These are phyloP conservation scores for Mycocentrospora acerina DNA, from an alignment of 2,329 filamentous ascomycete species.

Conservation along the genomic window DNA sequence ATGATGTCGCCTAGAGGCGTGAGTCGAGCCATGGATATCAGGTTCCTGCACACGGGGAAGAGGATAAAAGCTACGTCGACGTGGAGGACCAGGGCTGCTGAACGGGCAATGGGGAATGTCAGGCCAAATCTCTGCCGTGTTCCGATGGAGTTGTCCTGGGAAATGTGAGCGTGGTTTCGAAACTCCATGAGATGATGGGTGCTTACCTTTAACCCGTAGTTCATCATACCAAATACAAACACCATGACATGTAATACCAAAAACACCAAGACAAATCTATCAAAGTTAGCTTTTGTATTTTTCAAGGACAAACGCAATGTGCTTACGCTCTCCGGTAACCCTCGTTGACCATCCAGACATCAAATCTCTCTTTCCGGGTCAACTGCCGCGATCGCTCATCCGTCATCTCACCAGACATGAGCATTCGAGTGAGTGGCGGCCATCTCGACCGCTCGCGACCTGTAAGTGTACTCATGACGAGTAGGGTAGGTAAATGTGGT, in stretches of 20 bases:
- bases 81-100: constrained; percentile 75
- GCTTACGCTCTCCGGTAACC: constrained; percentile 77
- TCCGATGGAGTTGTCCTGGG: constrained; percentile 62
- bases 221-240: constrained; percentile 77
- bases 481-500: constrained; percentile 9
- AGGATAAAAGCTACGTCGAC: constrained; percentile 79
- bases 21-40: constrained; percentile 77
- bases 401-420: constrained; percentile 80
- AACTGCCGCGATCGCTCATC: constrained; percentile 70
- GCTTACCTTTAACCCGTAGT: constrained; percentile 69
- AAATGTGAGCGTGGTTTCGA: constrained; percentile 8
- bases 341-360: constrained; percentile 88
- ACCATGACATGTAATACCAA: constrained; percentile 72
- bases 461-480: constrained; percentile 38
- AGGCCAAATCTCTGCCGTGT: constrained; percentile 70
- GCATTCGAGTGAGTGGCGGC: constrained; percentile 78
- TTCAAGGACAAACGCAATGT: too few relatives aligned
- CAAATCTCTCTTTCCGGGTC: constrained; percentile 70
- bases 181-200: neutral
- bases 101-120: constrained; percentile 74
- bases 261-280: constrained; percentile 75
- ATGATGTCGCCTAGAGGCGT: constrained; percentile 84
- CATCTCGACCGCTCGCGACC: constrained; percentile 71
- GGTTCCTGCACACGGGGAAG: constrained; percentile 79
- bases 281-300: constrained; percentile 26